Evolutionary conservation across 192 early-diverging fungal genomes (phyloP).

Genomic region (Coemansia sp.): DNA sequence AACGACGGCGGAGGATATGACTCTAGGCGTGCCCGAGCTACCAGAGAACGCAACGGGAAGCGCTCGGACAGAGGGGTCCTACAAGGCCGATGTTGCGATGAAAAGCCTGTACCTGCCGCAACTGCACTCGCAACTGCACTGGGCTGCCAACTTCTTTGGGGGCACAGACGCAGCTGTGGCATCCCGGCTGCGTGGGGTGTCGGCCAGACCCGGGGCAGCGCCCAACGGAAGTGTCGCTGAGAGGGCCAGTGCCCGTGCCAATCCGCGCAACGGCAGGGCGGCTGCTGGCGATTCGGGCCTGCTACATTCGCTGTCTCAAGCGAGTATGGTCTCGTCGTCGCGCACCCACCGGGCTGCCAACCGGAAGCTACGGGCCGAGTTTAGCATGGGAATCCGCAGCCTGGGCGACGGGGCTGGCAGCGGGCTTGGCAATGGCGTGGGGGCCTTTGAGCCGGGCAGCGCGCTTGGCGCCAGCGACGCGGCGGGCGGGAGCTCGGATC

Average conservation of each 20-base stretch:
- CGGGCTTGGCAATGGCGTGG: background rate
- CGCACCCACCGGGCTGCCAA: constrained; percentile 67
- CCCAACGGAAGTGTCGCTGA: background rate
- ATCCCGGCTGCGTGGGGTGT: constrained; percentile 42
- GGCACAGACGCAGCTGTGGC: constrained; percentile 42
- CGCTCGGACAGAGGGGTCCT: constrained; percentile 80
- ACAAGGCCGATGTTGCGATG: constrained; percentile 56
- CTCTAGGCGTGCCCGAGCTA: constrained; percentile 9
- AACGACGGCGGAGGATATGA: too few relatives aligned
- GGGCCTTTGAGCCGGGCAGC: background rate
- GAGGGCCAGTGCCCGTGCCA: constrained; percentile 2
- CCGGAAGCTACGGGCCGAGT: constrained; percentile 50
- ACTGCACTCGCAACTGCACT: constrained; percentile 43
- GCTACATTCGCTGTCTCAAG: constrained; percentile 35
- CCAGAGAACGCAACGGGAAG: constrained; percentile 61
- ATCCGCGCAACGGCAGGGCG: constrained; percentile 4
- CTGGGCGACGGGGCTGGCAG: constrained; percentile 23
- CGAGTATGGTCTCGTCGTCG: constrained; percentile 49
- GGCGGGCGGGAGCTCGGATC: constrained; percentile 53
- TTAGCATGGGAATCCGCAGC: constrained; percentile 59
- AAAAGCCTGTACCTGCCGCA: constrained; percentile 64
- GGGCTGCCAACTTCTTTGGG: constrained; percentile 47
- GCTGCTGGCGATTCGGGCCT: constrained; percentile 18
- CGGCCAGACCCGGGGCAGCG: constrained; percentile 6
- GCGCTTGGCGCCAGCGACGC: background rate